A percentile compares a stretch with the other conserved stretches of the same genome.
phyloP scores from a whole-genome alignment of 139 green algal species.

The Chlamydomonas incerta region DNA sequence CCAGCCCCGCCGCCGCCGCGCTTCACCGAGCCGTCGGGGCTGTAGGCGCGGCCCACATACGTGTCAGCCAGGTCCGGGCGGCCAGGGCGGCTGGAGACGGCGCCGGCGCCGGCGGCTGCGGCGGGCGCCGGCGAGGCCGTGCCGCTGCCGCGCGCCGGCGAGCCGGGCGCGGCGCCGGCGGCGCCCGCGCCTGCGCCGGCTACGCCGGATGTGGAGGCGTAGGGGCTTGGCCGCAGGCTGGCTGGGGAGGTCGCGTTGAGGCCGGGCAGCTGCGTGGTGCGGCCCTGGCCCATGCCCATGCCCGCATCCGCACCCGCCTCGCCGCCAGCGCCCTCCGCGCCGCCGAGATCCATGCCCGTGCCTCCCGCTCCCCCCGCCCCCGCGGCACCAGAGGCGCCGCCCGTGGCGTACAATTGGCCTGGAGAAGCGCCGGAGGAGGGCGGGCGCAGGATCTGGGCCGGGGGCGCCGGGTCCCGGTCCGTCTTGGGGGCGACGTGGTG shows the following conservation, averaged over 20 bases:
- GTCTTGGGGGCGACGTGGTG: background rate
- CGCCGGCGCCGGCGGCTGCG: background rate
- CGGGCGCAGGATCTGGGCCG: background rate
- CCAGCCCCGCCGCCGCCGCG: background rate
- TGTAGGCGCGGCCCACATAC: slow-evolving; percentile 37
- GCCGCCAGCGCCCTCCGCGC: too few relatives aligned
- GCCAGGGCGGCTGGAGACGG: background rate
- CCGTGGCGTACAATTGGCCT: background rate
- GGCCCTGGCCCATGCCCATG: background rate
- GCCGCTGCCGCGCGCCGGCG: background rate
- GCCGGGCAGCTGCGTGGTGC: slow-evolving; percentile 1
- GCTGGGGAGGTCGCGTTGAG: background rate
- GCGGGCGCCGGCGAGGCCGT: background rate
- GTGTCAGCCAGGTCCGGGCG: slow-evolving; percentile 1
- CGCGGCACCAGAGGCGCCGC: too few relatives aligned
- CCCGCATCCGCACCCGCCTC: too few relatives aligned
- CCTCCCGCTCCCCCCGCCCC: background rate
- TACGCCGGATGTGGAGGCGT: background rate
- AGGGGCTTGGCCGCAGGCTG: slow-evolving; percentile 7
- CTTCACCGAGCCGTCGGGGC: background rate
- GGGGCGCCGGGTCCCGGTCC: background rate
- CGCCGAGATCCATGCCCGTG: background rate
- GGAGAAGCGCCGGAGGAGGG: slow-evolving; percentile 16
- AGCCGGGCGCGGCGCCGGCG: background rate
- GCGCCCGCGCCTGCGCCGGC: background rate